Evolutionary conservation across 768 basidiomycete species (phyloP), one percentile per base, ranked within the genome.

Genomic region (Trichaptum fuscoviolaceum): DNA sequence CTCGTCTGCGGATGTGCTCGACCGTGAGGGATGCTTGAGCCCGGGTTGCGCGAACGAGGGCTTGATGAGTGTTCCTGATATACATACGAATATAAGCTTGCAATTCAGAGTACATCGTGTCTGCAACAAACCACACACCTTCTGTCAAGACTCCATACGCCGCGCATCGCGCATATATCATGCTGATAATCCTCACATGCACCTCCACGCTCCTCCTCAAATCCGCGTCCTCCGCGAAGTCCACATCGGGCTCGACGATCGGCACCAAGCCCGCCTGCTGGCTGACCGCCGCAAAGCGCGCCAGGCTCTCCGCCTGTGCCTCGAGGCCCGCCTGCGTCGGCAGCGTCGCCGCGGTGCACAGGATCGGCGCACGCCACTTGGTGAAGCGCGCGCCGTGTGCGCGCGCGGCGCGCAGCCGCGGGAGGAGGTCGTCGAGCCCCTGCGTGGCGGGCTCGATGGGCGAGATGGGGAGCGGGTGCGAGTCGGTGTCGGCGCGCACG

Each of bases 21-120:
- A 70, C 36, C 80, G 77, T 20, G 78, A 79, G 1, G 77, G 75
- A 63, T 81, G 77, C 67, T 82, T 77, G 24, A 81, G 69, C 8
- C 83, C 81, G 18, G 83, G 80, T 69, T 84, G 83, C 30, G 83
- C 77, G 74, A 84, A 85, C 0, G 82, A 84, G 4, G 82, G 82
- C 65, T 84, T 85, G 67, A 85, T 80, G 58, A 84, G 75, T 6
- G 82, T 79, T 24, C 82, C 83, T 84, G 62, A 23, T 7, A 17
- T 7, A 17, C 65, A 52, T 12, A 62, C 20, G 7, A 52, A 12
- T 15, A 12, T 15, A 52, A 2, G 15, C 10, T 15, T 15, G 10
- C 42, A 12, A 52, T 2, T 4, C 8, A 52, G 42, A 4, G 20
- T 12, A 52, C 15, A 52, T 4, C 20, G 20, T 12, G 15, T 15